These are phyloP conservation scores for Bidens hawaiensis DNA, from an alignment of 140 eudicot species.

Conservation along the genomic window DNA sequence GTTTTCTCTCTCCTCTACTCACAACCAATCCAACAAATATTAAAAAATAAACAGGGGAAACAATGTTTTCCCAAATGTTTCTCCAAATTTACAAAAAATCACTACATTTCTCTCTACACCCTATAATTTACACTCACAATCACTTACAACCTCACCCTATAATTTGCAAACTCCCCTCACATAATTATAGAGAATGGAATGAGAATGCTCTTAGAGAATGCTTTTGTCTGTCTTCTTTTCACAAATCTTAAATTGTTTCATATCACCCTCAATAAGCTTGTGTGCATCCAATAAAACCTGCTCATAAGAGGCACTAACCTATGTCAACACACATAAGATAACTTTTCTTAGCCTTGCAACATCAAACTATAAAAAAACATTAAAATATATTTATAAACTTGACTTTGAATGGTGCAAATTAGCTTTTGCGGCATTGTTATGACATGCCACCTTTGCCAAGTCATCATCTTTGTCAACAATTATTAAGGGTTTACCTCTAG, in stretches of 20 bases:
- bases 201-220: too few species aligned
- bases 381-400: not conserved
- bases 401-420: not conserved
- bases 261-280: conserved; percentile 89
- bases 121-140: too few species aligned
- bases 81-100: too few species aligned
- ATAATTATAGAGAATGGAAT: too few species aligned
- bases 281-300: conserved; percentile 99
- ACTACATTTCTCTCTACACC: too few species aligned
- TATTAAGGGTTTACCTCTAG: conserved; percentile 88
- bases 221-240: conserved; percentile 97
- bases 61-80: too few species aligned
- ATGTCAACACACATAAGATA: conserved; percentile 72
- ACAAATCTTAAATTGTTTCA: conserved; percentile 98
- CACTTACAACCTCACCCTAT: too few species aligned
- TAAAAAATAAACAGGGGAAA: too few species aligned
- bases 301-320: conserved; percentile 99
- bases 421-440: conserved; percentile 12
- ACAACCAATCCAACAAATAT: too few species aligned
- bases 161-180: too few species aligned
- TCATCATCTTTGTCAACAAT: conserved; percentile 93
- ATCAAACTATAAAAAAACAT: conserved; percentile 60
- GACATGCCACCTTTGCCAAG: conserved; percentile 61
- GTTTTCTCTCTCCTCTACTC: too few species aligned
- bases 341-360: conserved; percentile 81